These are phyloP conservation scores for Shiraia bambusicola DNA, from an alignment of 2,329 filamentous ascomycete genomes.

Conservation along the genomic window DNA sequence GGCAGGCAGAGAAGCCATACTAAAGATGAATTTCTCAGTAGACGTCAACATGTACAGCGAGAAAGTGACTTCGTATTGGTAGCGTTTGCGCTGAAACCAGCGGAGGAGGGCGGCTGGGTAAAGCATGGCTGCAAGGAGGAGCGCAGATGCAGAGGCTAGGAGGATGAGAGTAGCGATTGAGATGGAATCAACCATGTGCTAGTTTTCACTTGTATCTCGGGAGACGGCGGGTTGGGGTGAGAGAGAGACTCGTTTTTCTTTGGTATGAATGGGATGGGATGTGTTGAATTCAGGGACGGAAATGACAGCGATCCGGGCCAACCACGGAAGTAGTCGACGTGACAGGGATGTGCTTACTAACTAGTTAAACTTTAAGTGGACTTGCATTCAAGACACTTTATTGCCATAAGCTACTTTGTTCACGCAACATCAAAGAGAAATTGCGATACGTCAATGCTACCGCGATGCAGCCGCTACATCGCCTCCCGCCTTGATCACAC, in stretches of 20 bases:
- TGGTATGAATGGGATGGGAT: neutral
- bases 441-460: slow-evolving; percentile 15
- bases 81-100: slow-evolving; percentile 93
- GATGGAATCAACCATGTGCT: slow-evolving; percentile 36
- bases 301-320: too few relatives aligned
- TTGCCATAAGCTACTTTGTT: neutral
- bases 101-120: slow-evolving; percentile 63
- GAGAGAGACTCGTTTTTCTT: neutral
- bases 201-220: neutral
- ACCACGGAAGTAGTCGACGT: too few relatives aligned
- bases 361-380: too few relatives aligned
- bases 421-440: slow-evolving; percentile 1
- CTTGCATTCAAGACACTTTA: neutral
- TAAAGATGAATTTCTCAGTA: slow-evolving; percentile 95
- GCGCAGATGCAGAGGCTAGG: slow-evolving; percentile 39
- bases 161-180: slow-evolving; percentile 41
- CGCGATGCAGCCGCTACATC: slow-evolving; percentile 12
- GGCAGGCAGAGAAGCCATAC: slow-evolving; percentile 57
- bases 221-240: neutral
- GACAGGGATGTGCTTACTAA: too few relatives aligned
- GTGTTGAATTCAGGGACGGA: neutral
- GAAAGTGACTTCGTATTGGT: slow-evolving; percentile 98
- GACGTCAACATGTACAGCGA: slow-evolving; percentile 96
- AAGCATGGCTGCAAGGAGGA: slow-evolving; percentile 49
- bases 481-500: slow-evolving; percentile 7